Evolutionary conservation across 2,329 filamentous ascomycete species (phyloP).

Genomic region (Nemania diffusa): DNA sequence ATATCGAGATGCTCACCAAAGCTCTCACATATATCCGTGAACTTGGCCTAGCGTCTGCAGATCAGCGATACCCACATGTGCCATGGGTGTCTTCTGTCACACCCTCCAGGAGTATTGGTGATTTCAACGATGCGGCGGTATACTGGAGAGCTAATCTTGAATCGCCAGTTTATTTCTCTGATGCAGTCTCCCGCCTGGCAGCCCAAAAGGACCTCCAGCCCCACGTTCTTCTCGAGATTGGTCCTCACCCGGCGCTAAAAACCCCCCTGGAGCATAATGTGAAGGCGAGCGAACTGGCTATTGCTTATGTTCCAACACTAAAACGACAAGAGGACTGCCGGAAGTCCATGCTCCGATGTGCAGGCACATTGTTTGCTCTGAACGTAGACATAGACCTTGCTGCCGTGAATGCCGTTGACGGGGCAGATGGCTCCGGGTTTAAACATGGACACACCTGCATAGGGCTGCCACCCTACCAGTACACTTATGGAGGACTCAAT

Average conservation of each 20-base stretch:
- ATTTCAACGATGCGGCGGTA: not conserved
- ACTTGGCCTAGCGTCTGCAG: not conserved
- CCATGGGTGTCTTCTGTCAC: conserved; percentile 27
- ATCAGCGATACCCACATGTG: not conserved
- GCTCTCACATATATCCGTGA: not conserved
- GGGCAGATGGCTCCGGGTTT: not conserved
- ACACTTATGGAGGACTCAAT: conserved; percentile 20
- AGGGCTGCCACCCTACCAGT: conserved; percentile 12
- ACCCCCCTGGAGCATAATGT: conserved; percentile 25
- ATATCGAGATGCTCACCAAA: not conserved
- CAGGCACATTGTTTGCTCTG: conserved; percentile 25
- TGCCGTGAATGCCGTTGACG: conserved; percentile 28
- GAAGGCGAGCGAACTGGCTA: not conserved
- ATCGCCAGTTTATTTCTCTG: conserved; percentile 31
- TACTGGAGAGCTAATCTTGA: conserved; percentile 38
- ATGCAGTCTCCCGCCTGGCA: conserved; percentile 8
- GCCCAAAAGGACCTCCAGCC: not conserved
- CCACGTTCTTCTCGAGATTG: conserved; percentile 29
- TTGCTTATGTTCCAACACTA: conserved; percentile 6
- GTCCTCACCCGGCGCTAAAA: conserved; percentile 30
- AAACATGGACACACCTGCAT: not conserved
- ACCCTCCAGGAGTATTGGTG: conserved; percentile 4
- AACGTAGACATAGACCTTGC: conserved; percentile 21
- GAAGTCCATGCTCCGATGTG: conserved; percentile 10
- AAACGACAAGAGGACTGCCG: conserved; percentile 2